Evolutionary conservation across 495 filamentous ascomycete species (phyloP), one percentile per base, ranked within the genome.

Genomic region (Daldinia vernicosa): DNA sequence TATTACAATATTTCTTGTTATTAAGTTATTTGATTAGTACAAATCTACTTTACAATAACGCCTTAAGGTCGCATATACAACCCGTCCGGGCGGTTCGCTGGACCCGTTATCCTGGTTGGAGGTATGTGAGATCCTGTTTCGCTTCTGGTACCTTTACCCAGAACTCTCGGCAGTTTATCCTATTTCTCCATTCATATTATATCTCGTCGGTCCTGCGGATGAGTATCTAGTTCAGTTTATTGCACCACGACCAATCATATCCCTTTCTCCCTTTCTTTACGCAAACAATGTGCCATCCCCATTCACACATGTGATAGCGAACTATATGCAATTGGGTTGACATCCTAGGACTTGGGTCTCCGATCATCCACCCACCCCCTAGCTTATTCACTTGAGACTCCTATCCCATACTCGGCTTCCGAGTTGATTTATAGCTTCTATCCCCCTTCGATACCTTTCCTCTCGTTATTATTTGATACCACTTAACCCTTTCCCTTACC

Each of bases 181-280:
- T 39, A 70, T 67, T 66, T 59, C 63, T 70, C 66, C 67, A 65
- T 74, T 69, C 70, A 78, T 69, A 76, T 77, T 78, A 58, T 69
- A 70, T 69, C 54, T 65, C 52, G 52, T 82, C 82, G 82, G 82
- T 70, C 78, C 75, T 82, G 74, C 82, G 82, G 82, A 84, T 77
- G 75, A 74, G 64, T 65, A 61, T 76, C 71, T 73, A 77, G 75
- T 67, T 75, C 74, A 74, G 71, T 72, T 69, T 56, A 52, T 45
- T 60, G 17, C 60, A 45, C 65, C 72, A 64, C 67, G 65, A 65
- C 80, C 81, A 83, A 81, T 83, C 81, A 79, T 28, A 63, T 69
- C 61, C 27, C 69, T 65, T 66, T 66, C 54, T 69, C 61, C 27
- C 69, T 65, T 66, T 66, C 54, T 50, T 71, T 69, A 64, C 63